phyloP scores from a whole-genome alignment of 768 basidiomycete species.

The Calvatia gigantea region DNA sequence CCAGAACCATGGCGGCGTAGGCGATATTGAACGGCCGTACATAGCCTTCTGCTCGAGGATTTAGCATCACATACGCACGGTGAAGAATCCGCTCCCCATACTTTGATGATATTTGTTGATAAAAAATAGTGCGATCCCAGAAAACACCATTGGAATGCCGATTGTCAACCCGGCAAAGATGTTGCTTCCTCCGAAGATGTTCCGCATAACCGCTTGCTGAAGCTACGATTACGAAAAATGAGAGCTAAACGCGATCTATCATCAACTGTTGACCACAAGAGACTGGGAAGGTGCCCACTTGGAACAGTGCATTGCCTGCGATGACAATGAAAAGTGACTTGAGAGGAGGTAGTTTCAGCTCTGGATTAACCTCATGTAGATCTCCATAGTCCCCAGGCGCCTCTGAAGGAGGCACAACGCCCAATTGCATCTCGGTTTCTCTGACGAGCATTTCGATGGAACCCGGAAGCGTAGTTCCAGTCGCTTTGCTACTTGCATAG shows the following conservation, averaged over 20 bases:
- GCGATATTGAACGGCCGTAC: conserved; percentile 49
- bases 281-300: conserved; percentile 17
- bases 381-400: background rate
- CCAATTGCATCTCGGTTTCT: background rate
- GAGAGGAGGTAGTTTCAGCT: conserved; percentile 23
- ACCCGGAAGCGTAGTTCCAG: background rate
- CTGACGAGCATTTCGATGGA: background rate
- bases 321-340: conserved; percentile 26
- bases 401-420: background rate
- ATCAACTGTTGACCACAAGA: background rate
- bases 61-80: background rate
- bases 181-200: conserved; percentile 59
- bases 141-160: conserved; percentile 63
- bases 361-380: conserved; percentile 13
- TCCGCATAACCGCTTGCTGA: conserved; percentile 62
- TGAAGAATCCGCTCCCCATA: conserved; percentile 16
- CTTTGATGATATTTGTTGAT: conserved; percentile 56
- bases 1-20: conserved; percentile 49
- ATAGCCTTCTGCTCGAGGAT: conserved; percentile 49
- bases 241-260: conserved; percentile 35
- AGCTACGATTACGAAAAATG: conserved; percentile 69
- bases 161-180: conserved; percentile 68
- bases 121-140: conserved; percentile 55
- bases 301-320: conserved; percentile 26
- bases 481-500: background rate